Evolutionary conservation across 768 basidiomycete genomes (phyloP), one percentile per base, ranked within the genome.

Genomic region (Amanita polypyramis): DNA sequence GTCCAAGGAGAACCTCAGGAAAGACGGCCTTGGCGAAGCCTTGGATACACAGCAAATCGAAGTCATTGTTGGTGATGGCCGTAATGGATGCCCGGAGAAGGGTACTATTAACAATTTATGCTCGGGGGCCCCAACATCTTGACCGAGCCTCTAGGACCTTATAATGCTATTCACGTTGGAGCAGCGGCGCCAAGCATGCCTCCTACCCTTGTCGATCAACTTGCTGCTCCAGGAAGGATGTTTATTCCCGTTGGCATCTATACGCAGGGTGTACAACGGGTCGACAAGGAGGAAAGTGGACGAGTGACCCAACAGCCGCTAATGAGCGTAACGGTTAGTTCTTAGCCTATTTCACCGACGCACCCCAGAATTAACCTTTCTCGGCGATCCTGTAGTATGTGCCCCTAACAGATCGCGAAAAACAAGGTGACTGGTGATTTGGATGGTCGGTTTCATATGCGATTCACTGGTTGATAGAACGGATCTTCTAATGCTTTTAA

Each of bases 151-250:
- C 23, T 51, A 78, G 82, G 72, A 2, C 85, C 85, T 0, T 91
- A 81, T 58, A 76, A 90, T 52, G 83, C 79, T 0, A 96, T 97
- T 43, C 94, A 98, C 55, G 94, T 97, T 32, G 95, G 95, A 3
- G 95, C 95, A 0, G 94, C 95, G 0, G 82, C 94, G 0, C 84
- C 88, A 0, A 70, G 58, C 0, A 64, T 92, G 11, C 93, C 94
- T 0, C 62, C 74, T 17, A 62, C 72, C 0, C 75, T 98, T 1
- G 62, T 97, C 23, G 78, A 85, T 11, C 93, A 95, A 57, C 78
- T 92, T 2, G 81, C 81, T 21, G 60, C 62, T 2, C 84, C 85
- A 0, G 87, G 87, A 12, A 69, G 81, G 45, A 91, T 97, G 85
- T 94, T 97, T 67, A 89, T 97, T 45, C 94, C 94, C 1, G 83